Conservation (phyloP, 305 asterid genomes). For the Stenogyne calaminthoides region DNA sequence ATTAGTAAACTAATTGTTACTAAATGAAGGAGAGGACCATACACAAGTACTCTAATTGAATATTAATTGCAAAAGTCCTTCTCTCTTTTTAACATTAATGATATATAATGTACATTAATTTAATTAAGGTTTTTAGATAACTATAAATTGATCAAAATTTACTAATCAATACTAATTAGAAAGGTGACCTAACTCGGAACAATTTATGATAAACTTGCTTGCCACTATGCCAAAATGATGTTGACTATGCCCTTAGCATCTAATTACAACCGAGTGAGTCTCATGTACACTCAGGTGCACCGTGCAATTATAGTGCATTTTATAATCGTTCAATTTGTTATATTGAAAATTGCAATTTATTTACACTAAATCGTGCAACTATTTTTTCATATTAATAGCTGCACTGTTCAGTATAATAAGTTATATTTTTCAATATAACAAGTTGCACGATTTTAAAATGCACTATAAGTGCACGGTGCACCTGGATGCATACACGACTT, state of each 20-base stretch:
- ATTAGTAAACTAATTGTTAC: conserved; percentile 31
- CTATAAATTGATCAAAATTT: background rate
- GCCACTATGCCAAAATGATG: conserved; percentile 37
- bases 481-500: too few relatives aligned
- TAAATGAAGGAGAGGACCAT: conserved; percentile 39
- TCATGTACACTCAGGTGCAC: too few relatives aligned
- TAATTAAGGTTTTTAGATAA: background rate
- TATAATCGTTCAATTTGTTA: too few relatives aligned
- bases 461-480: too few relatives aligned
- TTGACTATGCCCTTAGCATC: conserved; percentile 31
- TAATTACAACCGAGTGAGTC: too few relatives aligned
- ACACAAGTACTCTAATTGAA: conserved; percentile 15
- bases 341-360: too few relatives aligned
- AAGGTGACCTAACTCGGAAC: conserved; percentile 44
- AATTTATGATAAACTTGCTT: conserved; percentile 33
- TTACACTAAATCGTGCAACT: too few relatives aligned
- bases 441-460: too few relatives aligned
- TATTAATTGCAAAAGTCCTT: background rate
- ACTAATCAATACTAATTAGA: conserved; percentile 21
- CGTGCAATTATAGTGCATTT: too few relatives aligned
- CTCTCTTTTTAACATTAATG: conserved; percentile 13
- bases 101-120: background rate
- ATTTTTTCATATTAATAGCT: too few relatives aligned
- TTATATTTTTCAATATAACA: too few relatives aligned
- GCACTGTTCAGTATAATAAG: too few relatives aligned